These are phyloP conservation scores for Zymoseptoria passerinii DNA, from an alignment of 2,329 filamentous ascomycete genomes.

Conservation along the genomic window DNA sequence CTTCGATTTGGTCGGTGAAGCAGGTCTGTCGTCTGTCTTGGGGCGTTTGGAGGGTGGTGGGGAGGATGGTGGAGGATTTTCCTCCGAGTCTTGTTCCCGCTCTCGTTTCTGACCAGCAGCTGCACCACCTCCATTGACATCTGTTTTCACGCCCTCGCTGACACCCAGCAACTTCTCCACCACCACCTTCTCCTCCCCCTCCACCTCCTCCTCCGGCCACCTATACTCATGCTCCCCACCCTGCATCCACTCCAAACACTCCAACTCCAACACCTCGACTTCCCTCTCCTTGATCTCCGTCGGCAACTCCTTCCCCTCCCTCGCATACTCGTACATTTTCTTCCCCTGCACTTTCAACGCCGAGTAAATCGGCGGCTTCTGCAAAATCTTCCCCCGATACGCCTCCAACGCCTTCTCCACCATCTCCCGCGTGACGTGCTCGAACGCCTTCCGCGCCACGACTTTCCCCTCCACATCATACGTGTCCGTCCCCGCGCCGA, in stretches of 20 bases:
- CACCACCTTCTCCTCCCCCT: conserved; percentile 63
- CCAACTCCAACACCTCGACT: conserved; percentile 68
- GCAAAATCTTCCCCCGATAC: conserved; percentile 77
- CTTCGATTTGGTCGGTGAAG: not conserved
- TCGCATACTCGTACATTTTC: conserved; percentile 89
- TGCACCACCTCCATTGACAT: not conserved
- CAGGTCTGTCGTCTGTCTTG: conserved; percentile 23
- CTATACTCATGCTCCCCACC: conserved; percentile 69
- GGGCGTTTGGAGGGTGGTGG: conserved; percentile 31
- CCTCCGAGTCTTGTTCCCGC: conserved; percentile 20
- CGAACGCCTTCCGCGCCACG: conserved; percentile 63
- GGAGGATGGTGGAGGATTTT: conserved; percentile 1
- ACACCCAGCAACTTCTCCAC: conserved; percentile 56
- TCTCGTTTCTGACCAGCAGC: conserved; percentile 24
- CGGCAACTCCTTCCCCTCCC: conserved; percentile 79
- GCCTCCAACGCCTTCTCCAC: conserved; percentile 67
- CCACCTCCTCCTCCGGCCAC: conserved; percentile 74
- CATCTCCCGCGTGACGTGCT: conserved; percentile 68
- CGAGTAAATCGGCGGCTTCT: conserved; percentile 87
- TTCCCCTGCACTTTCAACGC: conserved; percentile 91
- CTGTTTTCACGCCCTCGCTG: conserved; percentile 28
- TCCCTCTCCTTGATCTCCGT: conserved; percentile 72
- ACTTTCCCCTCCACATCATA: conserved; percentile 85
- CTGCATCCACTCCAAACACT: conserved; percentile 75
- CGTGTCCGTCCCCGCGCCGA: conserved; percentile 85